A percentile compares a stretch with the other conserved stretches of the same genome.
Evolutionary conservation across 106 monocot species (phyloP).

Genomic region (Chionographis japonica): DNA sequence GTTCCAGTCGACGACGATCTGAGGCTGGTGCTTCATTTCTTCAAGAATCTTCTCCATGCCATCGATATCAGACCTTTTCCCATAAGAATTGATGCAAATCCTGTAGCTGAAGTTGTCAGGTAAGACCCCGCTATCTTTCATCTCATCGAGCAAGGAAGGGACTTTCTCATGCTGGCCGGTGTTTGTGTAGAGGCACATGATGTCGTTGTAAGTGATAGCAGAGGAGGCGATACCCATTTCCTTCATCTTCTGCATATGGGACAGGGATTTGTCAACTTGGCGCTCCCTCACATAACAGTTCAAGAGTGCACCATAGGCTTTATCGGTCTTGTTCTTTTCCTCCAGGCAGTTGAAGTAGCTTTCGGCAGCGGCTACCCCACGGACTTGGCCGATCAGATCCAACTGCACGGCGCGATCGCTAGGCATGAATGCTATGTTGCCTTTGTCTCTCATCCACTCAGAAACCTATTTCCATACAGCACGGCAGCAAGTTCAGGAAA

Average conservation of each 20-base stretch:
- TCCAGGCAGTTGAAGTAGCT: conserved; percentile 55
- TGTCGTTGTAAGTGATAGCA: conserved; percentile 60
- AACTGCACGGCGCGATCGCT: conserved; percentile 72
- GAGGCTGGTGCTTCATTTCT: conserved; percentile 75
- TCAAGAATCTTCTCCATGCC: conserved; percentile 60
- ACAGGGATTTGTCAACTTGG: conserved; percentile 46
- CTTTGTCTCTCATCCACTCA: conserved; percentile 68
- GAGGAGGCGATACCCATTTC: conserved; percentile 51
- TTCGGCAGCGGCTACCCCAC: conserved; percentile 43
- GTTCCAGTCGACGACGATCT: conserved; percentile 79
- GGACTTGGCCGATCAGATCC: conserved; percentile 68
- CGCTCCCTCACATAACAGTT: conserved; percentile 73
- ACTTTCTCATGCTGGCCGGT: conserved; percentile 60
- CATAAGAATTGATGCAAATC: conserved; percentile 79
- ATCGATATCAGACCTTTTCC: conserved; percentile 41
- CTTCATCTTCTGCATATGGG: conserved; percentile 71
- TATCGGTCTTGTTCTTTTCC: conserved; percentile 49
- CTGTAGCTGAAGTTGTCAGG: conserved; percentile 81
- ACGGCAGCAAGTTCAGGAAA: background rate
- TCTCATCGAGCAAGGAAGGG: conserved; percentile 50
- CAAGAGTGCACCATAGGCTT: conserved; percentile 66
- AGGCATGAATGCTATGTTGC: conserved; percentile 21
- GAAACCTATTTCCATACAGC: conserved; percentile 41
- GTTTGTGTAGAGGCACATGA: conserved; percentile 75
- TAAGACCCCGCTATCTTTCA: conserved; percentile 52